A percentile compares a stretch with the other conserved stretches of the same genome.
Conservation (phyloP, 805 yeast species). For the Pichia thaimueangensis region DNA sequence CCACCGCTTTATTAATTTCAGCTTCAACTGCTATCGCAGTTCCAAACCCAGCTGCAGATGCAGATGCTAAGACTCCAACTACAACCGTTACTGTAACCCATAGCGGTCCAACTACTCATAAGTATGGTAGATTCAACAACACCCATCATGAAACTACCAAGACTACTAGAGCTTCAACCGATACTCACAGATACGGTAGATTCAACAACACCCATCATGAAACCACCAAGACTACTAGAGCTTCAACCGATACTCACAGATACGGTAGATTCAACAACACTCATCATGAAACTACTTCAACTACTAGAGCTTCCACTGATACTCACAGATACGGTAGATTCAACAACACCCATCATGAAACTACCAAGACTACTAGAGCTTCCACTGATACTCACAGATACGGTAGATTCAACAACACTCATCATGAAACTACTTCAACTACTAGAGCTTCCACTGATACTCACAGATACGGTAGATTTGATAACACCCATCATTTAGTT, state of each 20-base stretch:
- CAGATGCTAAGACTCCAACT: slow-evolving; percentile 26
- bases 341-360: slow-evolving; percentile 37
- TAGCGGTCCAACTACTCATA: slow-evolving; percentile 41
- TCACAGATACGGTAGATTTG: slow-evolving; percentile 50
- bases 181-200: slow-evolving; percentile 42
- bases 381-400: slow-evolving; percentile 45
- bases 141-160: slow-evolving; percentile 22
- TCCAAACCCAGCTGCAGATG: slow-evolving; percentile 30
- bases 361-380: slow-evolving; percentile 26
- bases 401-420: slow-evolving; percentile 49
- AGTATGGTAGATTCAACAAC: slow-evolving; percentile 49
- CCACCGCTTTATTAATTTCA: slow-evolving; percentile 27
- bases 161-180: slow-evolving; percentile 25
- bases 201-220: slow-evolving; percentile 48
- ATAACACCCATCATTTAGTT: slow-evolving; percentile 36
- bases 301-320: slow-evolving; percentile 29
- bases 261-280: slow-evolving; percentile 52
- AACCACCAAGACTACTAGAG: slow-evolving; percentile 27
- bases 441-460: slow-evolving; percentile 41
- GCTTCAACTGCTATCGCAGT: slow-evolving; percentile 21
- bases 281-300: slow-evolving; percentile 21
- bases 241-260: slow-evolving; percentile 45
- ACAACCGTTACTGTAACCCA: slow-evolving; percentile 29
- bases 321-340: slow-evolving; percentile 45
- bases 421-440: slow-evolving; percentile 35